Evolutionary conservation across 805 yeast species (phyloP).

Genomic region (Yarrowia hollandica): DNA sequence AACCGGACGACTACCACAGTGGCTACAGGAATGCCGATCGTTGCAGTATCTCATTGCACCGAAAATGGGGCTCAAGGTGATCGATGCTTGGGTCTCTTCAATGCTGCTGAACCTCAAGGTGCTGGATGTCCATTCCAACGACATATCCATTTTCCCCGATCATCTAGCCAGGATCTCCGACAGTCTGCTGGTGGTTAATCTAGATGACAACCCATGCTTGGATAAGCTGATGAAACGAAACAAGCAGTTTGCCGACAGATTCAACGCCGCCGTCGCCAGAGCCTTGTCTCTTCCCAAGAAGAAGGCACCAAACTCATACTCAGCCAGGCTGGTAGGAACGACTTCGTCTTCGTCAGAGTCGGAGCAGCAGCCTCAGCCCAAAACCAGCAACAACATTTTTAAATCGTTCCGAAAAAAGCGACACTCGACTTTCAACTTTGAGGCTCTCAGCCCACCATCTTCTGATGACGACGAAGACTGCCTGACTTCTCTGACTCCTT

Average conservation of each 20-base stretch:
- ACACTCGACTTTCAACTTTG: not conserved
- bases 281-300: not conserved
- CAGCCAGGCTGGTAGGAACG: not conserved
- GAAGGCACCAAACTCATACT: not conserved
- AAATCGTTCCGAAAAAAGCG: slow-evolving; percentile 12
- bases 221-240: not conserved
- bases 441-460: slow-evolving; percentile 1
- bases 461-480: slow-evolving; percentile 16
- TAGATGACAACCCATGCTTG: slow-evolving; percentile 6
- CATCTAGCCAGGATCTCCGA: not conserved
- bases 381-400: slow-evolving; percentile 11
- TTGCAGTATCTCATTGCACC: slow-evolving; percentile 1
- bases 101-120: not conserved
- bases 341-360: not conserved
- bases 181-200: not conserved
- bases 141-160: not conserved
- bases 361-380: not conserved
- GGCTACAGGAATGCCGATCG: slow-evolving; percentile 5
- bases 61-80: not conserved
- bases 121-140: slow-evolving; percentile 4
- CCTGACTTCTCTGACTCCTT: not conserved
- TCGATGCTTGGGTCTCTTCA: slow-evolving; percentile 2
- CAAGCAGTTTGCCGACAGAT: not conserved
- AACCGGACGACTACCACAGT: not conserved
- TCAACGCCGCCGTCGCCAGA: not conserved